Percentiles rank a stretch among this genome's conserved stretches.
Evolutionary conservation across 2,329 filamentous ascomycete species (phyloP).

Genomic region (Botryotinia narcissicola): DNA sequence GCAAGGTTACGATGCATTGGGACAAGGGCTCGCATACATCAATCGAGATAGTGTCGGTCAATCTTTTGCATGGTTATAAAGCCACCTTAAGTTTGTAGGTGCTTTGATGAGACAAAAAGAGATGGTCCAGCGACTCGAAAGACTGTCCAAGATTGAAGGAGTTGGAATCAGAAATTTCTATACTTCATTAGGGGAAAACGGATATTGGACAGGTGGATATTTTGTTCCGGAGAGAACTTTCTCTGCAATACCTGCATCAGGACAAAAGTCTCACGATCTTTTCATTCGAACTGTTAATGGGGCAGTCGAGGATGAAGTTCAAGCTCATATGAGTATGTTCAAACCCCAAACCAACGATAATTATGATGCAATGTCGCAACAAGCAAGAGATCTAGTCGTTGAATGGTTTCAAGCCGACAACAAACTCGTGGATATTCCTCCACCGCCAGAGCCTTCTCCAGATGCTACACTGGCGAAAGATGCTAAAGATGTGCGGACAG

Average conservation of each 20-base stretch:
- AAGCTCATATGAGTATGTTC: slow-evolving; percentile 36
- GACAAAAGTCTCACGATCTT: slow-evolving; percentile 21
- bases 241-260: slow-evolving; percentile 60
- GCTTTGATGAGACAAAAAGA: slow-evolving; percentile 73
- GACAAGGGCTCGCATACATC: slow-evolving; percentile 54
- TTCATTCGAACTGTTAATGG: slow-evolving; percentile 29
- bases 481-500: not conserved
- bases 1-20: slow-evolving; percentile 35
- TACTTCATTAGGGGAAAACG: slow-evolving; percentile 70
- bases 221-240: slow-evolving; percentile 72
- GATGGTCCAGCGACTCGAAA: slow-evolving; percentile 63
- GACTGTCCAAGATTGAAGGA: slow-evolving; percentile 58
- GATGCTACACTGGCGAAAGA: not conserved
- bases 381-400: slow-evolving; percentile 23
- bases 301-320: slow-evolving; percentile 33
- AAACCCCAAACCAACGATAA: slow-evolving; percentile 28
- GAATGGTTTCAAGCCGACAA: slow-evolving; percentile 24
- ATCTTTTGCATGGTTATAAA: slow-evolving; percentile 74
- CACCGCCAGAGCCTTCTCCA: not conserved
- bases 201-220: slow-evolving; percentile 58
- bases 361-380: slow-evolving; percentile 29
- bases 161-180: slow-evolving; percentile 75
- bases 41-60: slow-evolving; percentile 60
- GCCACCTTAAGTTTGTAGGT: slow-evolving; percentile 83
- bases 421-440: slow-evolving; percentile 11